Evolutionary conservation across 176 grass and related monocot genomes (phyloP).

Genomic region (Zea luxurians): DNA sequence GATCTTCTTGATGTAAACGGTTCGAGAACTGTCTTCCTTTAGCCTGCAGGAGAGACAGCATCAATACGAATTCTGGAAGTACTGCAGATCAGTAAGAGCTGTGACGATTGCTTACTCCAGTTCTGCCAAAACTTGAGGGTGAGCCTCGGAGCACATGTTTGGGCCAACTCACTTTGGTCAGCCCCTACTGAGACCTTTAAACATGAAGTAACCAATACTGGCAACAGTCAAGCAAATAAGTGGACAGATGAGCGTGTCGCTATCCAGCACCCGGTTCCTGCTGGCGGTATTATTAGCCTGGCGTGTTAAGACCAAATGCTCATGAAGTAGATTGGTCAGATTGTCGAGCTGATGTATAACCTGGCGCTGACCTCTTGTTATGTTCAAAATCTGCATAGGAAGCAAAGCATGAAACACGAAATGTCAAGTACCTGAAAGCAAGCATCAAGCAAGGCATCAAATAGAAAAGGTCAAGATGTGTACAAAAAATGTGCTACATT

Average conservation of each 20-base stretch:
- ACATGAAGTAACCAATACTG: conserved; percentile 54
- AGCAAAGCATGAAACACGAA: conserved; percentile 32
- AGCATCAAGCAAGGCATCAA: too few species aligned
- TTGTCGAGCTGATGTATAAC: conserved; percentile 90
- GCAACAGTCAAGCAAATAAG: conserved; percentile 57
- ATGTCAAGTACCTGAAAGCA: too few species aligned
- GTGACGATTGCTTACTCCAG: not conserved
- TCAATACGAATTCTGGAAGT: conserved; percentile 22
- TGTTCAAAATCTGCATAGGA: conserved; percentile 54
- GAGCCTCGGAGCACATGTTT: conserved; percentile 6
- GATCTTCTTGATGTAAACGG: conserved; percentile 20
- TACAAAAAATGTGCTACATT: conserved; percentile 10
- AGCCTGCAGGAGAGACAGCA: conserved; percentile 31
- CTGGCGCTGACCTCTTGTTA: conserved; percentile 82
- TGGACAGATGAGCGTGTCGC: conserved; percentile 47
- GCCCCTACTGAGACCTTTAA: conserved; percentile 49
- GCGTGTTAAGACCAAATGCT: conserved; percentile 50
- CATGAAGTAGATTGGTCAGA: conserved; percentile 66
- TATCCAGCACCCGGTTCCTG: conserved; percentile 46
- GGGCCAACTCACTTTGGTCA: conserved; percentile 37
- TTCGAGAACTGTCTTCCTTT: conserved; percentile 24
- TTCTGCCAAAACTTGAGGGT: not conserved
- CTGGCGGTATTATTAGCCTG: conserved; percentile 43
- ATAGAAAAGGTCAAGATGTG: conserved; percentile 4
- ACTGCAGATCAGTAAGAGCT: conserved; percentile 19